Evolutionary conservation across 179 eudicot species (phyloP), one percentile per base, ranked within the genome.

Genomic region (Heliamphora ciliata): DNA sequence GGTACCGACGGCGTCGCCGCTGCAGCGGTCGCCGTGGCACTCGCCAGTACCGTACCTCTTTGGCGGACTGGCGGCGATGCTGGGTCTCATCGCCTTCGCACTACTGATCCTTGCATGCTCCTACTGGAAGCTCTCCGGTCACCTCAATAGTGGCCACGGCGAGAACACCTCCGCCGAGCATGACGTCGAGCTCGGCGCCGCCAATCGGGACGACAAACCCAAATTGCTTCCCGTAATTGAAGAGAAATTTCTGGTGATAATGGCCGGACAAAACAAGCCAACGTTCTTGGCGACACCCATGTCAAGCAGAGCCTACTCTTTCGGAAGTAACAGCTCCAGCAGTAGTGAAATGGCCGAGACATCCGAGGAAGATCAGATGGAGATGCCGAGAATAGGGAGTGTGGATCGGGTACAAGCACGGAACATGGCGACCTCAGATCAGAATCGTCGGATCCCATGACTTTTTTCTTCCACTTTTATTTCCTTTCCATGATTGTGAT

Each of bases 21-120:
- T 60, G 15, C 86, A 14, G 61, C 78, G 75, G 50, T 88, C 90
- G 4, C 87, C 88, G 44, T 92, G 94, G 97, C 93, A 92, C 88
- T 92, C 97, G 0, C 97, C 97, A 46, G 92, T 93, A 74, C 97
- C 97, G 13, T 93, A 93, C 86, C 86, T 93, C 4, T 92, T 92
- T 83, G 93, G 94, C 0, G 97, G 97, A 0, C 73, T 93, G 48
- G 97, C 97, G 0, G 94, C 96, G 8, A 93, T 93, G 97, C 84
- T 93, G 21, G 96, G 94, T 1, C 90, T 93, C 52, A 91, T 93
- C 4, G 94, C 94, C 44, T 91, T 93, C 48, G 94, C 97, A 1
- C 91, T 93, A 21, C 44, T 93, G 1, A 89, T 92, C 74, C 85
- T 93, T 3, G 97, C 93, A 0, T 93, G 94, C 82, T 93, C 97